phyloP scores from a whole-genome alignment of 139 green algal species.

The Medakamo hakoo region DNA sequence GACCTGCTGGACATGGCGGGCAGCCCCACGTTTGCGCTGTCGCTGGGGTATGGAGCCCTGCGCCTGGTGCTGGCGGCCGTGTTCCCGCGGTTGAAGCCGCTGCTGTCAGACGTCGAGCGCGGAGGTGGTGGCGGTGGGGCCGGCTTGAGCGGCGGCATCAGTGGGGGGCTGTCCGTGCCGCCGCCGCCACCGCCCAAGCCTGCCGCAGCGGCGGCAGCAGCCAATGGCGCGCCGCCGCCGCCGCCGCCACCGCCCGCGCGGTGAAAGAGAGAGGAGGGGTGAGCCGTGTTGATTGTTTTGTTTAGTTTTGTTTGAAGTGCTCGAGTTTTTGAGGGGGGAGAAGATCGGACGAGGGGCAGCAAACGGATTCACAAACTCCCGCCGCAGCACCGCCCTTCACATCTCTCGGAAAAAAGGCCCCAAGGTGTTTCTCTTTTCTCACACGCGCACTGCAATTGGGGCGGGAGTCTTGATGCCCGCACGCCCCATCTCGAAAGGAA shows the following conservation, averaged over 20 bases:
- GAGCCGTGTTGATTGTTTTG: constrained; percentile 3
- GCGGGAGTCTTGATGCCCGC: no score
- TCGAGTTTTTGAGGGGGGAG: background rate
- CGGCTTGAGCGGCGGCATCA: background rate
- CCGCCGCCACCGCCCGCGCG: no score
- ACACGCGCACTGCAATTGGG: background rate
- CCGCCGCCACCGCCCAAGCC: no score
- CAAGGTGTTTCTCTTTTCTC: no score
- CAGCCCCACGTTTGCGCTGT: constrained; percentile 27
- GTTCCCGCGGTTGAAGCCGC: constrained; percentile 37
- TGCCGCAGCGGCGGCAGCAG: no score
- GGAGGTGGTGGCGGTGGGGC: background rate
- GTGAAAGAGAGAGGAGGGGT: no score
- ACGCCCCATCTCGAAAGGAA: background rate
- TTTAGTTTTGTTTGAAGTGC: constrained; percentile 1
- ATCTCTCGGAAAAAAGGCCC: constrained; percentile 1
- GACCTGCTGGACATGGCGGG: constrained; percentile 31
- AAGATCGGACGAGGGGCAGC: background rate
- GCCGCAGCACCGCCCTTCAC: background rate
- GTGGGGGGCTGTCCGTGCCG: no score
- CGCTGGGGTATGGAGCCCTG: constrained; percentile 42
- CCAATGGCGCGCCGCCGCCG: no score
- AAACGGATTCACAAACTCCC: constrained; percentile 1
- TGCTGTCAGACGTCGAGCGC: constrained; percentile 25
- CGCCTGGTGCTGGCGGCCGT: constrained; percentile 30